A percentile compares a stretch with the other conserved stretches of the same genome.
Evolutionary conservation across 306 rosid species (phyloP).

Genomic region (Hylodesmum podocarpum): DNA sequence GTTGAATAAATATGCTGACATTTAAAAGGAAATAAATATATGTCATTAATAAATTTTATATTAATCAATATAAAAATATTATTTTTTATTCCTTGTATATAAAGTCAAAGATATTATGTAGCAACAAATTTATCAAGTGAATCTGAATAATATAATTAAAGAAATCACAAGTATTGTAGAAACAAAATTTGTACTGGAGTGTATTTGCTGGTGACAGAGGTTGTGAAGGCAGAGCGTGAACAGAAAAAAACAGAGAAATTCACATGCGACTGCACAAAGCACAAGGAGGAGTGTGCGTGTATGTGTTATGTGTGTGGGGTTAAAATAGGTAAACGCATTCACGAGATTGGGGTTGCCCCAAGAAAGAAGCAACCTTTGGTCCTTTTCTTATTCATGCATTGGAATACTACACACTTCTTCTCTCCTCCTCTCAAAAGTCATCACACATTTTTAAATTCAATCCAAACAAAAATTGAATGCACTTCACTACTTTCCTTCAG

Average conservation of each 20-base stretch:
- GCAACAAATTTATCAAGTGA: background rate
- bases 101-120: too few relatives aligned
- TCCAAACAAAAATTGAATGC: background rate
- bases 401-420: too few relatives aligned
- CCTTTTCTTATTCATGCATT: constrained; percentile 30
- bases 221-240: background rate
- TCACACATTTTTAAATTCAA: background rate
- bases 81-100: too few relatives aligned
- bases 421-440: too few relatives aligned
- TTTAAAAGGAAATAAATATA: too few relatives aligned
- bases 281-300: background rate
- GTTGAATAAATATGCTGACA: too few relatives aligned
- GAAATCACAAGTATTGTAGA: background rate
- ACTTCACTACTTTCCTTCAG: background rate
- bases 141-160: background rate
- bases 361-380: constrained; percentile 30
- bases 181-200: background rate
- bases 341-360: constrained; percentile 21
- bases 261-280: background rate
- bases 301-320: background rate
- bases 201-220: too few relatives aligned
- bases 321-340: background rate
- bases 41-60: too few relatives aligned
- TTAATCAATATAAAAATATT: too few relatives aligned
- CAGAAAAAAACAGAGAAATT: background rate